Percentiles rank a stretch among this genome's conserved stretches.
Conservation (phyloP, 768 basidiomycete genomes). For the Termitomyces sp. region DNA sequence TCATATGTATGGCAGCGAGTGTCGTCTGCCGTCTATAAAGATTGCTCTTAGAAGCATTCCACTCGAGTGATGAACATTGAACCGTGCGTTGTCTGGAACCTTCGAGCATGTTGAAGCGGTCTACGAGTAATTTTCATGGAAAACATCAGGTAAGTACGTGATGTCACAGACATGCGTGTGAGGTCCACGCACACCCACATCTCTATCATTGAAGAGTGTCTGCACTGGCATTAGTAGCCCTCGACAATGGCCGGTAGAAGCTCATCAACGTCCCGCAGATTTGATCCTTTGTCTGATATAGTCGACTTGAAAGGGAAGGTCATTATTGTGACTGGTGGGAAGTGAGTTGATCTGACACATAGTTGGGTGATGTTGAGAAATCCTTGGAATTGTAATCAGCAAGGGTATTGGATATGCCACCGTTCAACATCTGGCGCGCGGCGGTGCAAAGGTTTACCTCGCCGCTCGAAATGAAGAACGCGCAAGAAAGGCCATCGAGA, state of each 20-base stretch:
- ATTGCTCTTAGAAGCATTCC: too few relatives aligned
- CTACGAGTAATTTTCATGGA: background rate
- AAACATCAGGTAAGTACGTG: background rate
- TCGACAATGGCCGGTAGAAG: background rate
- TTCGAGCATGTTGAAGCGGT: too few relatives aligned
- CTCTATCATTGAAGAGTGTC: background rate
- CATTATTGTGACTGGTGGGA: constrained; percentile 52
- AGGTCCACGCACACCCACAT: background rate
- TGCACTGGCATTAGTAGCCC: background rate
- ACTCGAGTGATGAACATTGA: too few relatives aligned
- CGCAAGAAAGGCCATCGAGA: constrained; percentile 42
- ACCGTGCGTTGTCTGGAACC: too few relatives aligned
- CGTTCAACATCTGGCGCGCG: constrained; percentile 42
- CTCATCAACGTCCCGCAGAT: constrained; percentile 2
- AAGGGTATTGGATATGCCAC: constrained; percentile 39
- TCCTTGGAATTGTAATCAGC: constrained; percentile 5
- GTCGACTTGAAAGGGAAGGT: constrained; percentile 44
- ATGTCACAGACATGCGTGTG: background rate
- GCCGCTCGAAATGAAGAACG: constrained; percentile 41
- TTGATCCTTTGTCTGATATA: constrained; percentile 24
- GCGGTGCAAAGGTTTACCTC: constrained; percentile 57
- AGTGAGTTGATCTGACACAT: constrained; percentile 25
- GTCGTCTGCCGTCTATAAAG: too few relatives aligned
- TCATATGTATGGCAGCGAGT: too few relatives aligned
- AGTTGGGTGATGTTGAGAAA: background rate